Evolutionary conservation across 2,329 filamentous ascomycete genomes (phyloP), one percentile per base, ranked within the genome.

Genomic region (Akanthomyces uredinophilus): DNA sequence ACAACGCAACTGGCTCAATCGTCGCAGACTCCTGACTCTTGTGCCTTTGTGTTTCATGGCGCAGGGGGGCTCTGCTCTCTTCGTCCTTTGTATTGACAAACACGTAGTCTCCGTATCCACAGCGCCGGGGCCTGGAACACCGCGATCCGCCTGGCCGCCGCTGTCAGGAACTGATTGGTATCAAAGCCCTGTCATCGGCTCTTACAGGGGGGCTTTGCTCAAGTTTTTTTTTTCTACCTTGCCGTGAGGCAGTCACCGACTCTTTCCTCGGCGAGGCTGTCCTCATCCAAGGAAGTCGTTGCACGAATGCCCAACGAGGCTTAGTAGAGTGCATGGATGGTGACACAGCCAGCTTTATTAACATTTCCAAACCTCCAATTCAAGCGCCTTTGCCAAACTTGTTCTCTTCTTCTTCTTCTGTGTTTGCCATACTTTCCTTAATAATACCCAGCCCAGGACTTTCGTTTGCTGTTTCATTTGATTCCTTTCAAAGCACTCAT

Each of bases 141-240:
- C 8, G 55, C 43, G 47, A 44, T 51, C 53, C 50, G 50, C 50
- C 29, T 37, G 29, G 35, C 20, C 43, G 20, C 55, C n/a, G n/a
- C 44, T 16, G 55, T 46, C 53, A 44, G 55, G 55, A 44, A 58
- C 32, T 58, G 55, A 58, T 58, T 58, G 55, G 55, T 58, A 37
- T 50, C 18, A 20, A 22, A 13, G 22, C 55, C 55, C 55, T 58
- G 55, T 49, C 55, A 50, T 29, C 29, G 24, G 20, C 53, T 44
- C 37, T 5, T 20, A 29, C 32, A 41, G 22, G 44, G 44, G 55
- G 37, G 37, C 22, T 18, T 29, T n/a, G 8, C 14, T 16, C 11
- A 20, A 10, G 18, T 20, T 46, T 18, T 27, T 20, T 46, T 18
- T 18, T 39, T 20, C 27, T 29, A 20, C 22, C 32, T 39, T 44